phyloP scores from a whole-genome alignment of 257 asterid genomes.

The Phtheirospermum japonicum region DNA sequence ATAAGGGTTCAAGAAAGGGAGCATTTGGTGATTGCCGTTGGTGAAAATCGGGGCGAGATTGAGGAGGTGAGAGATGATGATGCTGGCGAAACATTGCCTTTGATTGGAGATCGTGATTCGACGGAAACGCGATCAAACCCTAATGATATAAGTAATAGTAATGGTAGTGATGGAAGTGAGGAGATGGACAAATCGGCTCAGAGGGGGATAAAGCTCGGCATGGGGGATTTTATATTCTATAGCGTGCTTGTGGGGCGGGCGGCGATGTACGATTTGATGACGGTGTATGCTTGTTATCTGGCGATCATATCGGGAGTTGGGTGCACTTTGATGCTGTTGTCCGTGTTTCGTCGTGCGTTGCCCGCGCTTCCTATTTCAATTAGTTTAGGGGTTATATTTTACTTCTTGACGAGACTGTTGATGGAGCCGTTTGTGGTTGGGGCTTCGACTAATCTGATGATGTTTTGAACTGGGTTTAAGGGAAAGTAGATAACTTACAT shows the following conservation, averaged over 20 bases:
- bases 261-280: slow-evolving; percentile 96
- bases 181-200: slow-evolving; percentile 34
- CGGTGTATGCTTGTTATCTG: slow-evolving; percentile 96
- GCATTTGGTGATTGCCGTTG: slow-evolving; percentile 28
- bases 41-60: slow-evolving; percentile 36
- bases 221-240: slow-evolving; percentile 90
- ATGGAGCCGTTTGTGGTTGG: slow-evolving; percentile 98
- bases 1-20: slow-evolving; percentile 30
- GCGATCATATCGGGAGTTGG: slow-evolving; percentile 94
- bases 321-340: slow-evolving; percentile 83
- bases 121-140: slow-evolving; percentile 29
- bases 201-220: slow-evolving; percentile 86
- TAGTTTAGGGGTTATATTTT: slow-evolving; percentile 73
- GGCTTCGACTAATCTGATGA: slow-evolving; percentile 74
- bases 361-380: slow-evolving; percentile 96
- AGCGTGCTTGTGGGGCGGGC: slow-evolving; percentile 98
- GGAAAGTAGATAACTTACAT: slow-evolving; percentile 4
- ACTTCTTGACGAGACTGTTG: slow-evolving; percentile 82
- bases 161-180: slow-evolving; percentile 21
- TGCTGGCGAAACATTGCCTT: slow-evolving; percentile 57
- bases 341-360: slow-evolving; percentile 79
- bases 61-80: slow-evolving; percentile 58
- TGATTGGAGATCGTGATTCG: slow-evolving; percentile 22
- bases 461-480: slow-evolving; percentile 51
- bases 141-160: slow-evolving; percentile 3